phyloP scores from a whole-genome alignment of 768 basidiomycete species.

The Naganishia randhawae region DNA sequence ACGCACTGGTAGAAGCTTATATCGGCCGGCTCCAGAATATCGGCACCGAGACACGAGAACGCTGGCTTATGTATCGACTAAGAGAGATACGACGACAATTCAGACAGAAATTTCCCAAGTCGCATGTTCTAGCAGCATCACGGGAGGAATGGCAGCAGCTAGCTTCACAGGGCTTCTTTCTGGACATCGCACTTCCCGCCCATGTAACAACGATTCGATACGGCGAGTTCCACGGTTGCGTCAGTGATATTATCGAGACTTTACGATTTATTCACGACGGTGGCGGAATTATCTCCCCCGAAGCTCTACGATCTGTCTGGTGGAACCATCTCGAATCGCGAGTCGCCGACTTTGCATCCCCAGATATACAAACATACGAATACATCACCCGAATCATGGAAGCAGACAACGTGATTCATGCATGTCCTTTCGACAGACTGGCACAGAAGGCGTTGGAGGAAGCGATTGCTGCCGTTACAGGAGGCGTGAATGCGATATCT shows the following conservation, averaged over 20 bases:
- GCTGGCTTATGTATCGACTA: constrained; percentile 3
- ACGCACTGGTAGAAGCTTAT: neutral
- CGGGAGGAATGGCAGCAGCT: constrained; percentile 1
- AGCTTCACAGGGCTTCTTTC: constrained; percentile 7
- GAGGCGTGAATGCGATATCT: neutral
- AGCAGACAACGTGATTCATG: neutral
- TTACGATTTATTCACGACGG: neutral
- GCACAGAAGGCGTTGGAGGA: neutral
- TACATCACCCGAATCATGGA: neutral
- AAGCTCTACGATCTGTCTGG: neutral
- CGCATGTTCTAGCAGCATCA: neutral
- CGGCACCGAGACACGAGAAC: neutral
- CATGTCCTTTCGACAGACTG: neutral
- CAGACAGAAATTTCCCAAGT: neutral
- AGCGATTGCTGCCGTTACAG: neutral
- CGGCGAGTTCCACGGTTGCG: neutral
- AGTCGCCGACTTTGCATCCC: neutral
- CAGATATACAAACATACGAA: neutral
- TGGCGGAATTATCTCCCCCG: constrained; percentile 9
- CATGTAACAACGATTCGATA: too few species aligned
- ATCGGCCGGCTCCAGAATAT: neutral
- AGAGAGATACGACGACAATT: too few species aligned
- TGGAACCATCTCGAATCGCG: constrained; percentile 3
- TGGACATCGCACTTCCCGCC: neutral
- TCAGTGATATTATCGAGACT: neutral